Evolutionary conservation across 148 eudicot species (phyloP), one percentile per base, ranked within the genome.

Genomic region (Fallopia convolvulus): DNA sequence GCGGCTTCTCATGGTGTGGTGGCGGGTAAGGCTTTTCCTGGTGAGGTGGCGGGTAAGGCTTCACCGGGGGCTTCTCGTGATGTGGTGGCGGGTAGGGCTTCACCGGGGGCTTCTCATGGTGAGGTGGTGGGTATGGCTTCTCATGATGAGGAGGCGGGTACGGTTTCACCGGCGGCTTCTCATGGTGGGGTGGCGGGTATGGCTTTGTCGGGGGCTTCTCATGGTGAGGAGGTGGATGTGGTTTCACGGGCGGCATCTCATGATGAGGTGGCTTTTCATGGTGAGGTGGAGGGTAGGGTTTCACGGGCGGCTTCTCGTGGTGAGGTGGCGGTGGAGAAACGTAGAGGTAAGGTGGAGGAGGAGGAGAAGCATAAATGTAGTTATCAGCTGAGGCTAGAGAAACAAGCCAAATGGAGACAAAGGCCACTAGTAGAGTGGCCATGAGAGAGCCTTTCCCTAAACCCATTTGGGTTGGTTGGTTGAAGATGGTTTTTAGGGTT

Each of bases 331-430:
- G 72, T 0, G 72, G 72, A 68, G 72, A 68, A 17, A 36, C 46
- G 20, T 66, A 66, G 6, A 32, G 72, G 72, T 66, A 66, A 36
- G 72, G 72, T 36, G 72, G 72, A 2, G 70, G 70, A 3, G 72
- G 72, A 32, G 72, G 72, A 66, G 72, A 66, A 36, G 72, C 72
- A 66, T 66, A 66, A 15, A 66, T 14, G 42, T 66, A 66, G 44
- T 66, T 66, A 15, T 33, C 8, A 17, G 44, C 72, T 9, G 17
- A 4, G 72, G 72, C 8, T 33, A 32, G 13, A 5, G n/a, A 66
- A 68, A n/a, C 72, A 14, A 36, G 15, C 18, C 44, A 68, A 36
- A 68, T 5, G 42, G 72, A 68, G 44, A 36, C 42, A 17, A 68
- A 9, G 1, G 3, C 72, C 17, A 68, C 20, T 68, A 68, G 72